Conservation (phyloP, 257 asterid species). For the Datura wrightii region DNA sequence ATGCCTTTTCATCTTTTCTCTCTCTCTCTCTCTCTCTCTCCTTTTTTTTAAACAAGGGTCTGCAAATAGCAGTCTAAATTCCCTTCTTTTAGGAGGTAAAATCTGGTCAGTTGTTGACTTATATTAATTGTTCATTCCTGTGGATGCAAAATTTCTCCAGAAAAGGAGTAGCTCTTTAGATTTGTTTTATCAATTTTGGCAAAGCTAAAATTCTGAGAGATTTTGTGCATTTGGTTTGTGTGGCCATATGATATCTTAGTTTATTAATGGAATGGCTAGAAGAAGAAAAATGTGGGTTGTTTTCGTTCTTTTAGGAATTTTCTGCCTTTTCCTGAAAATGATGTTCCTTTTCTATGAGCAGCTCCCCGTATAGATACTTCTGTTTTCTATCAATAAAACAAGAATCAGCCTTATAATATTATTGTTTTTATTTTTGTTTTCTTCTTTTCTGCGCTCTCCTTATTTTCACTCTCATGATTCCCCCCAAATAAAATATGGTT, state of each 20-base stretch:
- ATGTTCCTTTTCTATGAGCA: not conserved
- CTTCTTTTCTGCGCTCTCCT: not conserved
- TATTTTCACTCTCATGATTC: constrained; percentile 20
- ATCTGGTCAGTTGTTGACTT: not conserved
- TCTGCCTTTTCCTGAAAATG: constrained; percentile 17
- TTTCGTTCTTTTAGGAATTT: not conserved
- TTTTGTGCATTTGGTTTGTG: not conserved
- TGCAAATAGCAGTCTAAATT: not conserved
- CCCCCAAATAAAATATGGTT: not conserved
- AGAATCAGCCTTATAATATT: not conserved
- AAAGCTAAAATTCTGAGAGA: not conserved
- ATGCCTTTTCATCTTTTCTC: no score
- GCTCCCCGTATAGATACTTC: not conserved
- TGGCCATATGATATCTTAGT: not conserved
- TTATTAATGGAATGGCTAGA: constrained; percentile 19
- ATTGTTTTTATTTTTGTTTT: not conserved
- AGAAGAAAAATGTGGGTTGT: constrained; percentile 33
- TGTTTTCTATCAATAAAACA: constrained; percentile 7
- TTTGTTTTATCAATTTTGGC: not conserved
- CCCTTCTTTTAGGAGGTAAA: not conserved
- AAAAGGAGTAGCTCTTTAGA: not conserved
- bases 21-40: no score
- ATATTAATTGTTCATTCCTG: not conserved
- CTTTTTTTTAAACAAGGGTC: not conserved
- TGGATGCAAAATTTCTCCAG: not conserved